Evolutionary conservation across 208 protist species (phyloP), one percentile per base, ranked within the genome.

Genomic region (Trypanosoma congolense): DNA sequence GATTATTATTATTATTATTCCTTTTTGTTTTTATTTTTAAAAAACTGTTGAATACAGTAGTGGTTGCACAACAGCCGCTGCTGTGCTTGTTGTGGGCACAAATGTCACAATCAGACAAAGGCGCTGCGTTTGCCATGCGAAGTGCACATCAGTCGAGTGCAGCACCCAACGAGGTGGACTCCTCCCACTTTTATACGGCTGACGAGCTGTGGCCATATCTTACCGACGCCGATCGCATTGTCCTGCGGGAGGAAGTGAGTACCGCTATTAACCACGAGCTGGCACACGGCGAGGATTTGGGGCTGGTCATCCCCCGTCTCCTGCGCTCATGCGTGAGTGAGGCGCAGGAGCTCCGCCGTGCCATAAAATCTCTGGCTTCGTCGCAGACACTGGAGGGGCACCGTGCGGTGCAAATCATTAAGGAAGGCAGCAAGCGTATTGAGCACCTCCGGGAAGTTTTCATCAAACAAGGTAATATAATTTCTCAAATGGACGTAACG

Each of bases 351-450:
- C 66, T 95, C 35, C 74, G 83, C 2, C 73, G 74, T 4, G 69
- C 75, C 9, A 88, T 92, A 59, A 88, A 87, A 58, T 77, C 78
- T 18, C 80, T 95, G 30, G 77, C 70, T n/a, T 88, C 75, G 0
- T 79, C 81, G 18, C 87, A 95, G 44, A 83, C 90, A 35, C 58
- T 82, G 16, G 83, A 90, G 60, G 79, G 77, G 8, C 74, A 88
- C 67, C 78, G 83, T 4, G 83, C 83, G 8, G 52, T 83, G 54
- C 75, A 89, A 50, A 74, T 90, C 35, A 73, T 95, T 1, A 60
- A 78, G 70, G 65, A 67, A 22, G 80, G 75, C 50, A 59, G 70
- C 50, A 62, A 75, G 30, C 81, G 78, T 45, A 72, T 95, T 41
- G 49, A 83, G 50, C 67, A 88, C 29, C 69, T 95, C 12, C 67